A percentile compares a stretch with the other conserved stretches of the same genome.
These are phyloP conservation scores for Kwoniella botswanensis DNA, from an alignment of 768 basidiomycete genomes.

Conservation along the genomic window DNA sequence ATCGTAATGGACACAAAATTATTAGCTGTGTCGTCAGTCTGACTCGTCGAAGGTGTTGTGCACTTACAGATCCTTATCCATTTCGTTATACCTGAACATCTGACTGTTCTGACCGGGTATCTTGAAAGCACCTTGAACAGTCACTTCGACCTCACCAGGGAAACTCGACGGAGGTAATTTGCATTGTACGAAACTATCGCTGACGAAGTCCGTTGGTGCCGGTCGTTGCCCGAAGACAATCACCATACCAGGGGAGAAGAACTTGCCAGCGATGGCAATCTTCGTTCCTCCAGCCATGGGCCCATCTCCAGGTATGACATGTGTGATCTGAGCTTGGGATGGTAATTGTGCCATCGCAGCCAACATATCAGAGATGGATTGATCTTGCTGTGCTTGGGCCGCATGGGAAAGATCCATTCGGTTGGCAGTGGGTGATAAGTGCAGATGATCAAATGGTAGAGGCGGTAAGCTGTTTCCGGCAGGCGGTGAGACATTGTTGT, in stretches of 20 bases:
- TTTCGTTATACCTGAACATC: constrained; percentile 44
- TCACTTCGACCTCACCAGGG: constrained; percentile 86
- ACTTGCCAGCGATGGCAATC: constrained; percentile 88
- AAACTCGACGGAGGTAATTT: constrained; percentile 78
- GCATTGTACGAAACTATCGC: constrained; percentile 79
- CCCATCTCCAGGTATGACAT: constrained; percentile 63
- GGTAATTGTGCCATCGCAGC: constrained; percentile 20
- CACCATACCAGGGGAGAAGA: constrained; percentile 68
- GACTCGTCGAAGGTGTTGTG: background rate
- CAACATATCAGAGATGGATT: constrained; percentile 25
- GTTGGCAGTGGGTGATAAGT: constrained; percentile 20
- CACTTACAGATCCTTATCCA: constrained; percentile 48
- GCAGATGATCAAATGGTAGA: constrained; percentile 25
- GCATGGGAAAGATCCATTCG: constrained; percentile 19
- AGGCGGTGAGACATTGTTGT: constrained; percentile 10
- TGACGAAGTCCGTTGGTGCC: constrained; percentile 75
- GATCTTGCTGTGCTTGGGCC: constrained; percentile 26
- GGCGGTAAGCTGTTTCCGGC: constrained; percentile 16
- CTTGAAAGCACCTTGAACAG: constrained; percentile 74
- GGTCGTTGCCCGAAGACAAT: constrained; percentile 84
- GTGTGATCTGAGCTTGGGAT: constrained; percentile 62
- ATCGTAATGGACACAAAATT: background rate
- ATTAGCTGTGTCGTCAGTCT: too few species aligned
- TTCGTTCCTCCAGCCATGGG: constrained; percentile 92
- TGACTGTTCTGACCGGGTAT: constrained; percentile 23